These are phyloP conservation scores for Fraxinus latifolia DNA, from an alignment of 305 asterid species.

Conservation along the genomic window DNA sequence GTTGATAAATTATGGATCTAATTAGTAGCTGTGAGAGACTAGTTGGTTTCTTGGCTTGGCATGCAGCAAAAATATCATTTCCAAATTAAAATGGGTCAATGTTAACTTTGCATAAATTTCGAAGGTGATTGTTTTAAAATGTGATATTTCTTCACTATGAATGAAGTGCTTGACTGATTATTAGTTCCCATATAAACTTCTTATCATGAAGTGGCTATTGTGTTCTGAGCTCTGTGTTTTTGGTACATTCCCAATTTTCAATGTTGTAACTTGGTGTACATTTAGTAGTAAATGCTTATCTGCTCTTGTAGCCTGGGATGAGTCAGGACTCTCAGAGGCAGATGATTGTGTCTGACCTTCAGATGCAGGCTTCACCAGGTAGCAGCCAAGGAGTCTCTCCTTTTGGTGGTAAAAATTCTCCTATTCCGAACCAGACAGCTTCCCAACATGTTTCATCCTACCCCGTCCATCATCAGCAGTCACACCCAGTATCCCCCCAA, in stretches of 20 bases:
- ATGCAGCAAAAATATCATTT: neutral
- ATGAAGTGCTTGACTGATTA: neutral
- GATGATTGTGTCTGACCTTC: conserved; percentile 59
- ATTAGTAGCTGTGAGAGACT: neutral
- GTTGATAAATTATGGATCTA: neutral
- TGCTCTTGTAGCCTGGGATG: conserved; percentile 55
- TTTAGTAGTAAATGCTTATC: conserved; percentile 25
- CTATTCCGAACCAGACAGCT: conserved; percentile 45
- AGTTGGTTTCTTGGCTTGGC: neutral
- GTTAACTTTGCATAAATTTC: neutral
- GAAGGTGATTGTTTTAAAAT: conserved; percentile 1
- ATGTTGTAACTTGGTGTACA: conserved; percentile 22
- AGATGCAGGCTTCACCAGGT: conserved; percentile 64
- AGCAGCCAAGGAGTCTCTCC: conserved; percentile 62
- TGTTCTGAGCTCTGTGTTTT: neutral
- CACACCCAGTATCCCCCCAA: conserved; percentile 53
- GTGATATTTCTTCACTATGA: neutral
- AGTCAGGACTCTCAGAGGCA: conserved; percentile 71
- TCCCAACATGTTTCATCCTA: conserved; percentile 46
- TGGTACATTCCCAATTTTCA: conserved; percentile 9
- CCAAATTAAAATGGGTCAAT: neutral
- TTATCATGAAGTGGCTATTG: neutral
- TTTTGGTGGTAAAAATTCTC: conserved; percentile 51
- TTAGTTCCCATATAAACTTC: neutral
- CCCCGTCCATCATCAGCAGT: conserved; percentile 42